Evolutionary conservation across 768 basidiomycete genomes (phyloP), one percentile per base, ranked within the genome.

Genomic region (Podaxis sp.): DNA sequence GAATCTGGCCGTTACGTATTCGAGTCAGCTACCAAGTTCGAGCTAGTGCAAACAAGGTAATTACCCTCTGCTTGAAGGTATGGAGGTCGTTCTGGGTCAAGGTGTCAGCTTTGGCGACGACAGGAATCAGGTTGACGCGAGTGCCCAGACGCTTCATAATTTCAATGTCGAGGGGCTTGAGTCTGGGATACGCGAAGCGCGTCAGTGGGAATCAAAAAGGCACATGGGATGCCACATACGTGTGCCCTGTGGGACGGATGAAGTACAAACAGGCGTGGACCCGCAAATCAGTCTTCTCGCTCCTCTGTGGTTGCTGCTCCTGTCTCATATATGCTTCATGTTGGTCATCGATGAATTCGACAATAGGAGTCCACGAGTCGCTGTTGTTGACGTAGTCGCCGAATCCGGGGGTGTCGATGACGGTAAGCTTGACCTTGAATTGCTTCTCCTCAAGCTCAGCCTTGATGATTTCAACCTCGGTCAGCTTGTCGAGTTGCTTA

Each of bases 301-400:
- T 82, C 60, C 97, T 84, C 80, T 94, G 88, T n/a, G 97, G 97
- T 75, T 99, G 96, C 76, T 99, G 97, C 77, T 99, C 97, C 79
- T 99, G 97, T 62, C 93, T 85, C 93, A 95, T 95, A 73, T 94
- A 95, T 12, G 90, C 90, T 73, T 96, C 93, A 73, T 95, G 93
- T 78, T 95, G 93, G 82, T 95, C 93, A 74, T 95, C 93, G 68
- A 97, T 95, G 76, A 99, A 99, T 76, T 99, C 96, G 73, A 99
- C 89, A 68, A 99, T 99, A 58, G 97, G 97, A 30, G 87, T 84
- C 97, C 97, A 99, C 20, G 94, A 96, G 76, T 99, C 97, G 61
- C 94, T 87, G 86, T 99, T 99, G 92, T 99, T 99, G 80, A 99
- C 96, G 72, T 98, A 99, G 90, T 99, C 97, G 40, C 97, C 97